Percentiles rank a stretch among this genome's conserved stretches.
phyloP scores from a whole-genome alignment of 495 filamentous ascomycete genomes.

The Chaetomium fimeti region DNA sequence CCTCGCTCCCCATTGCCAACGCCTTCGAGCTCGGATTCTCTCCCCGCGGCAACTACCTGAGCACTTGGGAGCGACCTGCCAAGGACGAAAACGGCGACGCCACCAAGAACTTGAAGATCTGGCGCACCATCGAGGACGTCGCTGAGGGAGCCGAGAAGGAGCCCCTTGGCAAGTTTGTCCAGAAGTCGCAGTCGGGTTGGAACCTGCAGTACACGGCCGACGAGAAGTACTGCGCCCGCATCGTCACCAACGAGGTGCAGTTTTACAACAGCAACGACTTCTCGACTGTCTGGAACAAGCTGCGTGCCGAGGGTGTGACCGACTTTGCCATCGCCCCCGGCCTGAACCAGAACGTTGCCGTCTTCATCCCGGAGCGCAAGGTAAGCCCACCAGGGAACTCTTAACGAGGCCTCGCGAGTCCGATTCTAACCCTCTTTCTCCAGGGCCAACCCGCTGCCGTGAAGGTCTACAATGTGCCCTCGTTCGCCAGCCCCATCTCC shows the following conservation, averaged over 20 bases:
- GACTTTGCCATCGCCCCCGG: constrained; percentile 90
- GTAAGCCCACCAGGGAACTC: constrained; percentile 41
- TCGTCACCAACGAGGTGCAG: constrained; percentile 95
- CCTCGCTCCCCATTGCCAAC: constrained; percentile 70
- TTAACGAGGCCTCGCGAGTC: neutral
- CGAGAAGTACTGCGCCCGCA: constrained; percentile 85
- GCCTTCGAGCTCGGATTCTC: constrained; percentile 96
- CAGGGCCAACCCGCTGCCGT: constrained; percentile 88
- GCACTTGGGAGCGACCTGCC: constrained; percentile 90
- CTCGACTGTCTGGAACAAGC: constrained; percentile 86
- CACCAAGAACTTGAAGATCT: constrained; percentile 94
- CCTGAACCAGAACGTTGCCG: constrained; percentile 82
- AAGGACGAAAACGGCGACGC: constrained; percentile 94
- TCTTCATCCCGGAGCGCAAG: constrained; percentile 94
- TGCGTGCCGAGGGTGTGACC: constrained; percentile 84
- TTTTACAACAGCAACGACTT: constrained; percentile 89
- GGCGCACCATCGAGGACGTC: constrained; percentile 68
- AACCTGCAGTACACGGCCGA: constrained; percentile 95
- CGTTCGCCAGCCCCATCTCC: constrained; percentile 75
- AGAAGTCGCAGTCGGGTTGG: constrained; percentile 94
- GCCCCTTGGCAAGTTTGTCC: constrained; percentile 85
- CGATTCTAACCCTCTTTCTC: constrained; percentile 12
- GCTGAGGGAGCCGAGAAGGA: constrained; percentile 58
- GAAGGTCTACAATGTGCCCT: constrained; percentile 89
- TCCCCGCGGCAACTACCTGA: constrained; percentile 83